Conservation (phyloP, 2,329 filamentous ascomycete genomes). For the Plenodomus tracheiphilus region DNA sequence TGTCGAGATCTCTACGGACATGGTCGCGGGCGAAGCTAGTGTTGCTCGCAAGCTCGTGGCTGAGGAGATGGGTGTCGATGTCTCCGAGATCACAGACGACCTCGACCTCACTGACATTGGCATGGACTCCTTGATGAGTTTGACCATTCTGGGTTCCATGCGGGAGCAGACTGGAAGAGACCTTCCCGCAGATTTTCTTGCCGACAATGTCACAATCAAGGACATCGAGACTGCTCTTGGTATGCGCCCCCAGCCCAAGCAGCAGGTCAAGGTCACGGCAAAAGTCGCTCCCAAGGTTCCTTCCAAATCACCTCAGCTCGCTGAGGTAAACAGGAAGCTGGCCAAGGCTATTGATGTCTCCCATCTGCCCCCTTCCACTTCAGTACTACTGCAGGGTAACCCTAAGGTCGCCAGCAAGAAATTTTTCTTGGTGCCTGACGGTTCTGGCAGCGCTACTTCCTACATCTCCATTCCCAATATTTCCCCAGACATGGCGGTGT, state of each 20-base stretch:
- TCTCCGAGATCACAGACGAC: constrained; percentile 56
- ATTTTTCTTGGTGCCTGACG: constrained; percentile 57
- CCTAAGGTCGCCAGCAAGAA: constrained; percentile 60
- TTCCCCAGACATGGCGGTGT: constrained; percentile 54
- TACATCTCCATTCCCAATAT: constrained; percentile 65
- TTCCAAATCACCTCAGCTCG: constrained; percentile 44
- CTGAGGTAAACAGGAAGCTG: constrained; percentile 55
- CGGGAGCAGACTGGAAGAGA: constrained; percentile 56
- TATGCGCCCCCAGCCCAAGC: constrained; percentile 51
- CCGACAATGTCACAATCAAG: constrained; percentile 64
- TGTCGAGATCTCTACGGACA: constrained; percentile 34
- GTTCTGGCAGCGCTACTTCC: constrained; percentile 65
- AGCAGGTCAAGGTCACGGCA: constrained; percentile 35
- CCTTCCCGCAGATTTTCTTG: constrained; percentile 59
- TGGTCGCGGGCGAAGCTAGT: constrained; percentile 47
- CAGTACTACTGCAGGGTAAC: constrained; percentile 62
- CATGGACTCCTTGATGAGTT: constrained; percentile 58
- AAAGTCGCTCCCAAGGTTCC: constrained; percentile 22
- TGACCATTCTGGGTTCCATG: constrained; percentile 56
- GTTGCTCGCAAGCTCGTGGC: constrained; percentile 55
- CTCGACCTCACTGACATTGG: constrained; percentile 65
- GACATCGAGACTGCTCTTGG: constrained; percentile 68
- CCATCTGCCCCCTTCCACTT: constrained; percentile 53
- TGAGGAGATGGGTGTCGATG: constrained; percentile 67
- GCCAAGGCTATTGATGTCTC: constrained; percentile 46